Base-by-base conservation (phyloP, 2,329 filamentous ascomycete genomes). In the Aspergillus fischeri region DNA sequence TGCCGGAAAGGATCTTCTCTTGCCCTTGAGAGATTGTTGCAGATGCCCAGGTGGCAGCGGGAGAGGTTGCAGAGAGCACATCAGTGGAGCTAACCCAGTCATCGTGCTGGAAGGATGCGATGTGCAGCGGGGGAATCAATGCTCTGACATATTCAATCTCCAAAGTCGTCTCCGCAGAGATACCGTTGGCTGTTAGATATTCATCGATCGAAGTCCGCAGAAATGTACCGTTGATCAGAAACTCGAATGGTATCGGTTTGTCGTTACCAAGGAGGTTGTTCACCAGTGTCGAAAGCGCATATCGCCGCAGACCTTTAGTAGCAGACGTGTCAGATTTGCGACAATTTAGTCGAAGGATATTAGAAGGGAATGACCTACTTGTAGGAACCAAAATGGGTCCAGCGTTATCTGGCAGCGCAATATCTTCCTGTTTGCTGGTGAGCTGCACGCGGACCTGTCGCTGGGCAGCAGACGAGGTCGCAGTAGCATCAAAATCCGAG, bases 31-130 rank as follows among this genome's bases (percentile, higher is more conserved):
- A 73, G 49, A 78, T 66, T 14, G 65, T 65, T 14, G 82, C 78
- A 51, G 77, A 79, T 9, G 80, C 78, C 83, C 84, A 87, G 54
- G 73, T 71, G 21, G 81, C 86, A 2, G 86, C 84, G 6, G 79
- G 76, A 1, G 89, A 89, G 11, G 82, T 85, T 14, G 76, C 74
- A 0, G 91, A 92, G 25, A 96, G 79, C 4, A 96, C 84, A 73
- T 97, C 92, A 27, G 97, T 86, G 27, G 85, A 84, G 71, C 90
- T 91, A 51, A 99, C 90, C 94, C 94, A 99, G 74, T 97, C 94
- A 70, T 99, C 92, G 73, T 99, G 93, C 78, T 97, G 88, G 73
- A 96, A 99, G 70, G 90, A 94, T 11, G 92, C 89, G 65, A 96
- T 87, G 73, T 94, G 93, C 38, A 90, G 82, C 20, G 94, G 94